Percentiles rank a stretch among this genome's conserved stretches.
Evolutionary conservation across 2,329 filamentous ascomycete species (phyloP).

Genomic region (Fragosphaeria purpurea): DNA sequence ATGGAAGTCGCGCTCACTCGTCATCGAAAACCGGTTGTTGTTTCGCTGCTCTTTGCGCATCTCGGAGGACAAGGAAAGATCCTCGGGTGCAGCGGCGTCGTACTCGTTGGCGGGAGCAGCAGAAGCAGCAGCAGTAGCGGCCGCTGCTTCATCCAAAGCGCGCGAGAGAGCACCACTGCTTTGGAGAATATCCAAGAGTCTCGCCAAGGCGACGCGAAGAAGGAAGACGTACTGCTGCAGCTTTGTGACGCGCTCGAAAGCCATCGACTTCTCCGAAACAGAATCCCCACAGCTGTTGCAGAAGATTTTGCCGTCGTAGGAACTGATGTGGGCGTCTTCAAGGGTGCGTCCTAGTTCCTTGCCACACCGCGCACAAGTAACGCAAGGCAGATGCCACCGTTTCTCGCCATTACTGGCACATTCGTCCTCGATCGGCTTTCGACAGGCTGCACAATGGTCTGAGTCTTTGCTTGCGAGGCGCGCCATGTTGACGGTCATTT

Average conservation of each 20-base stretch:
- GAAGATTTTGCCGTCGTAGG: conserved; percentile 56
- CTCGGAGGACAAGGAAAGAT: conserved; percentile 21
- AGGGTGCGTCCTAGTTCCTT: conserved; percentile 59
- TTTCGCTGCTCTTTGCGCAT: conserved; percentile 56
- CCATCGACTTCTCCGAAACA: conserved; percentile 38
- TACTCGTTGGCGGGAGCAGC: neutral
- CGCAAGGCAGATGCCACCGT: conserved; percentile 76
- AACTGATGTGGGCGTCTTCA: conserved; percentile 61
- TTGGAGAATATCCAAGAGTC: conserved; percentile 77
- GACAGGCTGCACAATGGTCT: conserved; percentile 75
- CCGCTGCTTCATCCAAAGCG: conserved; percentile 42
- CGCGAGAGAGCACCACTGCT: conserved; percentile 72
- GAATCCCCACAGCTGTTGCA: conserved; percentile 58
- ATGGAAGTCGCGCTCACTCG: conserved; percentile 48
- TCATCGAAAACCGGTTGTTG: conserved; percentile 40
- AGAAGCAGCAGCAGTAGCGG: neutral
- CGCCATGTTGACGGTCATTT: conserved; percentile 55
- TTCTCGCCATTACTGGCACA: conserved; percentile 66
- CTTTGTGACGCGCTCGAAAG: conserved; percentile 67
- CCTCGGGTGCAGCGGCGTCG: neutral
- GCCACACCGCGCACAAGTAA: conserved; percentile 59
- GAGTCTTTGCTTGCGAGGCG: conserved; percentile 64
- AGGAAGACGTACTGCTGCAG: conserved; percentile 92
- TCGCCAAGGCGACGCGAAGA: conserved; percentile 79
- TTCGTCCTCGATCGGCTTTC: conserved; percentile 87